These are phyloP conservation scores for Aspergillus pseudoglaucus DNA, from an alignment of 2,329 filamentous ascomycete species.

Conservation along the genomic window DNA sequence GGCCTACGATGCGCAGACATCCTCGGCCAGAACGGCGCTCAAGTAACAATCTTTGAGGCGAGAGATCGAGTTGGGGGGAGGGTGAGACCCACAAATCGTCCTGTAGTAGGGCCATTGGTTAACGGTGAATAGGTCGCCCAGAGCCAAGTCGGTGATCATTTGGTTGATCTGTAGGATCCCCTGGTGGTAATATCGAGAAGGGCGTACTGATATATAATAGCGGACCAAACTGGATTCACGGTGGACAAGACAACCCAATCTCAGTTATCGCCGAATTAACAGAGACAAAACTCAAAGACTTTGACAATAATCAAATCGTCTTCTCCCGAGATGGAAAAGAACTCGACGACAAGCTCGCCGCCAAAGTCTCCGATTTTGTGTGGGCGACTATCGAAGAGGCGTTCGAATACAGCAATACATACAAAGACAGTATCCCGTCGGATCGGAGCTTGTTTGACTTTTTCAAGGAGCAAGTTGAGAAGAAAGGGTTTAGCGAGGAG, in stretches of 20 bases:
- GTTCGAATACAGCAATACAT: slow-evolving; percentile 53
- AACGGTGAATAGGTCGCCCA: slow-evolving; percentile 42
- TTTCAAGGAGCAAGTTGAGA: slow-evolving; percentile 45
- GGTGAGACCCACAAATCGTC: slow-evolving; percentile 28
- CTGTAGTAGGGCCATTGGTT: slow-evolving; percentile 1
- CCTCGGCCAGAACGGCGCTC: slow-evolving; percentile 48
- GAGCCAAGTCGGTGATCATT: slow-evolving; percentile 41
- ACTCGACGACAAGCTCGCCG: slow-evolving; percentile 28
- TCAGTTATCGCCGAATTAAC: slow-evolving; percentile 50
- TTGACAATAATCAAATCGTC: slow-evolving; percentile 46
- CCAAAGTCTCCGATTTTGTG: slow-evolving; percentile 38
- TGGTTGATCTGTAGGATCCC: slow-evolving; percentile 50
- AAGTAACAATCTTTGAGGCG: slow-evolving; percentile 56
- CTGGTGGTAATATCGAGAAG: background rate
- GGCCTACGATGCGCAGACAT: slow-evolving; percentile 56
- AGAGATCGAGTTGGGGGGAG: slow-evolving; percentile 54
- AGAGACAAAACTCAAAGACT: slow-evolving; percentile 44
- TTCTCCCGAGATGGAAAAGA: slow-evolving; percentile 43
- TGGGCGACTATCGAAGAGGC: slow-evolving; percentile 56
- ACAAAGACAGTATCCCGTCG: slow-evolving; percentile 45
- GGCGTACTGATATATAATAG: slow-evolving; percentile 28
- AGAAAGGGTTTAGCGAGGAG: slow-evolving; percentile 28
- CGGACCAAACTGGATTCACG: slow-evolving; percentile 61
- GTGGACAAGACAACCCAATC: slow-evolving; percentile 54
- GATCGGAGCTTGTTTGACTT: slow-evolving; percentile 52